These are phyloP conservation scores for Taphrina wiesneri DNA, from an alignment of 1,139 yeast species.

Conservation along the genomic window DNA sequence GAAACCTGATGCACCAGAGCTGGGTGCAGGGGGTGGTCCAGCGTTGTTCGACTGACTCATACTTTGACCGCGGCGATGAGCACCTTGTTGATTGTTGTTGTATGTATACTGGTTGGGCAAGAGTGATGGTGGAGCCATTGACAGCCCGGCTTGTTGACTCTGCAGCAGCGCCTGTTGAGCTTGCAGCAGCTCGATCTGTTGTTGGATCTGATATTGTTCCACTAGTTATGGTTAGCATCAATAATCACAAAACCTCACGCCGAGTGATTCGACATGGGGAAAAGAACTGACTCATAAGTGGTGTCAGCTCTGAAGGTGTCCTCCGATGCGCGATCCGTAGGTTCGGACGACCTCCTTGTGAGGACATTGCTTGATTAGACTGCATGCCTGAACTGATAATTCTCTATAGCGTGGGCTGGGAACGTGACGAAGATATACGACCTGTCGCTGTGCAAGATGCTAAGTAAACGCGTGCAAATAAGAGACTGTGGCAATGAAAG, in stretches of 20 bases:
- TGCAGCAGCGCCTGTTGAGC: constrained; percentile 34
- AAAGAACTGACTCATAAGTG: constrained; percentile 29
- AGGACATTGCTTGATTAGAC: constrained; percentile 28
- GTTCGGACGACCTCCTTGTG: constrained; percentile 23
- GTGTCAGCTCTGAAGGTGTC: constrained; percentile 34
- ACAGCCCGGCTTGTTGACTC: constrained; percentile 30
- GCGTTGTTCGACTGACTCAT: constrained; percentile 34
- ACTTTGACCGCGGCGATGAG: constrained; percentile 40
- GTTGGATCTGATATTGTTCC: constrained; percentile 34
- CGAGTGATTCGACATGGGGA: not conserved
- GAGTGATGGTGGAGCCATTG: constrained; percentile 20
- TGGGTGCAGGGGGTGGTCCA: constrained; percentile 33
- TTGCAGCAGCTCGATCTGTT: constrained; percentile 32
- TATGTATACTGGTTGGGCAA: constrained; percentile 11
- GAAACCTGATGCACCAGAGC: constrained; percentile 34
- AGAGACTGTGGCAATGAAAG: constrained; percentile 14
- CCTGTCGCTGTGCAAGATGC: not conserved
- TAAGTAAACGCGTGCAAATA: constrained; percentile 17
- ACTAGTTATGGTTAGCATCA: constrained; percentile 6
- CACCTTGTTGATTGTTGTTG: constrained; percentile 25
- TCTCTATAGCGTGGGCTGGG: not conserved
- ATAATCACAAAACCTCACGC: not conserved
- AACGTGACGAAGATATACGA: not conserved
- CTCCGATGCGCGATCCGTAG: constrained; percentile 33
- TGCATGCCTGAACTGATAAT: constrained; percentile 15